phyloP scores from a whole-genome alignment of 257 asterid species.

The Handroanthus guayacan region DNA sequence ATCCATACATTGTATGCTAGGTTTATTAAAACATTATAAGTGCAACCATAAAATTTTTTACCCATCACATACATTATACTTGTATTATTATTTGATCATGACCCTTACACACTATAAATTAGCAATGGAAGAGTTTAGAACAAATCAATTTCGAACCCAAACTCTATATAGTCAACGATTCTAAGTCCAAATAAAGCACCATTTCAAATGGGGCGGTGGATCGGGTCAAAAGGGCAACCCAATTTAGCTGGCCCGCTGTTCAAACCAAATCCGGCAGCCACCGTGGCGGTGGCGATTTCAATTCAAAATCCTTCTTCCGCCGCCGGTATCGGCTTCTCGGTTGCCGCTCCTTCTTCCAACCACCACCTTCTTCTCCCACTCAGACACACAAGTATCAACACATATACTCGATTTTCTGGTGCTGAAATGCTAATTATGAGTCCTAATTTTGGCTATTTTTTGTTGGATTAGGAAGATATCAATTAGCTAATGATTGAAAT shows the following conservation, averaged over 20 bases:
- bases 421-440: constrained; percentile 7
- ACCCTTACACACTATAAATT: too few relatives aligned
- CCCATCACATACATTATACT: too few relatives aligned
- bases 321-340: constrained; percentile 84
- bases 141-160: too few relatives aligned
- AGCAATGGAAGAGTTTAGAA: too few relatives aligned
- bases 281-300: constrained; percentile 26
- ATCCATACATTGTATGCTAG: too few relatives aligned
- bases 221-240: constrained; percentile 23
- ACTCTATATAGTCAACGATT: too few relatives aligned
- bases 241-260: constrained; percentile 21
- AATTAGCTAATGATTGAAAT: background rate
- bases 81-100: too few relatives aligned
- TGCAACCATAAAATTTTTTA: too few relatives aligned
- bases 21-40: too few relatives aligned
- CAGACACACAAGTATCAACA: background rate
- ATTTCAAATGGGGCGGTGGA: background rate
- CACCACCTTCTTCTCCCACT: background rate
- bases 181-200: too few relatives aligned
- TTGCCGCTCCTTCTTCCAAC: constrained; percentile 50
- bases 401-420: background rate
- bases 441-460: constrained; percentile 34
- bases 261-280: constrained; percentile 6
- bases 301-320: constrained; percentile 65
- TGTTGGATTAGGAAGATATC: constrained; percentile 70